Evolutionary conservation across 331 rosid species (phyloP).

Genomic region (Cucumis variabilis): DNA sequence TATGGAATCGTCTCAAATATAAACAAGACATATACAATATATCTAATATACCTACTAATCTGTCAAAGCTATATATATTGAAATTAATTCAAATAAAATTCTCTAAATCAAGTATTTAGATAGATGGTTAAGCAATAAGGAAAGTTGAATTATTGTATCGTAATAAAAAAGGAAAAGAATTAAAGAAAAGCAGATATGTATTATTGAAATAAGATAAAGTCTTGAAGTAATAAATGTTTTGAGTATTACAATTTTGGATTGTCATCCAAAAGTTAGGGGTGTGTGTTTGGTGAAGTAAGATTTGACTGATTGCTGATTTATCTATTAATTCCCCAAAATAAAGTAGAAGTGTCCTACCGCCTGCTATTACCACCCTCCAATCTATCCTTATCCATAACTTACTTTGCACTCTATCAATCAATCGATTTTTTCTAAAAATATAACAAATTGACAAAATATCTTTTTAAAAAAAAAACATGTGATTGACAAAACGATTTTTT

Average conservation of each 20-base stretch:
- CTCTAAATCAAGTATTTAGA: not conserved
- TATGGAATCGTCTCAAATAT: too few relatives aligned
- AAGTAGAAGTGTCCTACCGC: not conserved
- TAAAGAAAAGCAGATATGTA: not conserved
- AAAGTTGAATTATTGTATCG: not conserved
- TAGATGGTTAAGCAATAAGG: not conserved
- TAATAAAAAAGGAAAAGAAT: too few relatives aligned
- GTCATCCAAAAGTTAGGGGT: not conserved
- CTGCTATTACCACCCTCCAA: not conserved
- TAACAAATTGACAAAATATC: too few relatives aligned
- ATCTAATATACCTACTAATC: too few relatives aligned
- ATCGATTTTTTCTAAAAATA: too few relatives aligned
- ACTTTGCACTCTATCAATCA: not conserved
- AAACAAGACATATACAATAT: not conserved
- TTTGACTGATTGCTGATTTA: not conserved
- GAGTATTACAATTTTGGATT: not conserved
- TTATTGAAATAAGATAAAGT: not conserved
- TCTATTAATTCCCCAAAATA: not conserved
- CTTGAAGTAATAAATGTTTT: not conserved
- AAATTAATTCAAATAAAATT: too few relatives aligned
- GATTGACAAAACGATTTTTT: too few relatives aligned
- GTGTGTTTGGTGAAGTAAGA: not conserved
- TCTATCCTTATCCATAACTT: slow-evolving; percentile 23
- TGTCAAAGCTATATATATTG: too few relatives aligned
- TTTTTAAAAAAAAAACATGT: too few relatives aligned